Percentiles rank a stretch among this genome's conserved stretches.
These are phyloP conservation scores for Acacia acuminata DNA, from an alignment of 306 rosid genomes.

Conservation along the genomic window DNA sequence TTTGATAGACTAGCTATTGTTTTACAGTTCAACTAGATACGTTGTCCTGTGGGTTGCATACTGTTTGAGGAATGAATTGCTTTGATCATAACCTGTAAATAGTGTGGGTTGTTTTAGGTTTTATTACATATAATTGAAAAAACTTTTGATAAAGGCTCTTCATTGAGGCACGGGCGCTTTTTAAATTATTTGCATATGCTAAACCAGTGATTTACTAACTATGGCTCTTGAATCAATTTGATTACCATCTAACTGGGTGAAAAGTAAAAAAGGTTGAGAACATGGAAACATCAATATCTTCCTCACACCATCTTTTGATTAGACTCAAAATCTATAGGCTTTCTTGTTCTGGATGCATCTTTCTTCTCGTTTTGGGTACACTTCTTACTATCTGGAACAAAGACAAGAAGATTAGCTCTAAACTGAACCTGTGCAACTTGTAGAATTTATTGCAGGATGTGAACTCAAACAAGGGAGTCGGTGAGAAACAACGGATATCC, in stretches of 20 bases:
- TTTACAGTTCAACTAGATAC: conserved; percentile 3
- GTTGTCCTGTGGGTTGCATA: neutral
- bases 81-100: neutral
- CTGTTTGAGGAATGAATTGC: neutral
- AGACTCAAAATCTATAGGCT: neutral
- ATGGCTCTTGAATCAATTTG: conserved; percentile 3
- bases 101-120: neutral
- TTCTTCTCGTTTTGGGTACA: neutral
- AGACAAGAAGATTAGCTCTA: conserved; percentile 5
- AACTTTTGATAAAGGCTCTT: conserved; percentile 16
- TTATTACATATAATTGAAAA: neutral
- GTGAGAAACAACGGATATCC: conserved; percentile 65
- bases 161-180: neutral
- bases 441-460: conserved; percentile 55
- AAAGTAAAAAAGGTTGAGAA: conserved; percentile 12
- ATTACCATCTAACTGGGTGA: conserved; percentile 5
- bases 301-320: neutral
- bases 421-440: conserved; percentile 20
- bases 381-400: neutral
- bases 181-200: neutral
- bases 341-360: conserved; percentile 17
- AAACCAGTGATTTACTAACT: conserved; percentile 12
- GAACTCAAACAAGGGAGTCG: conserved; percentile 48
- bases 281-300: neutral
- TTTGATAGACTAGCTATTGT: conserved; percentile 12